These are phyloP conservation scores for Zalaria sp. DNA, from an alignment of 2,329 filamentous ascomycete species.

Conservation along the genomic window DNA sequence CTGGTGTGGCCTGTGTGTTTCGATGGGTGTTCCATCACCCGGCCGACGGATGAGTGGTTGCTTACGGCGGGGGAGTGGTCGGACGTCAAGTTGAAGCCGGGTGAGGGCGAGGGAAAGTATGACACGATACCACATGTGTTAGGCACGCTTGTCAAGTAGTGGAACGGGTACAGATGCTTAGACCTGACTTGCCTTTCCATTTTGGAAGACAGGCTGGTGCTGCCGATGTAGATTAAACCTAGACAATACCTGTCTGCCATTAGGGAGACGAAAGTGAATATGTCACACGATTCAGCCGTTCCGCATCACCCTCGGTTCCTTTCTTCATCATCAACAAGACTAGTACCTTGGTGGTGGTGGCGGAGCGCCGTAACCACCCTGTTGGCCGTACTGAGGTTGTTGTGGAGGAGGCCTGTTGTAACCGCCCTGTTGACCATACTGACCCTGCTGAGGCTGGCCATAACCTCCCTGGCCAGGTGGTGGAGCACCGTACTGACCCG, in stretches of 20 bases:
- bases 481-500: slow-evolving; percentile 10
- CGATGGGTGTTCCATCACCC: slow-evolving; percentile 18
- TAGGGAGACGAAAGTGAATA: too few relatives aligned
- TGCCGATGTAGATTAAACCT: too few relatives aligned
- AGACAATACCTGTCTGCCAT: too few relatives aligned
- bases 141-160: slow-evolving; percentile 19
- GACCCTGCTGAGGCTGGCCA: slow-evolving; percentile 8
- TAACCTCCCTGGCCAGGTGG: slow-evolving; percentile 9
- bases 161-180: too few relatives aligned
- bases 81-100: slow-evolving; percentile 15
- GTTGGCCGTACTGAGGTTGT: slow-evolving; percentile 7
- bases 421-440: slow-evolving; percentile 12
- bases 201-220: too few relatives aligned
- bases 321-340: background rate
- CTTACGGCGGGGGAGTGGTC: slow-evolving; percentile 19
- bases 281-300: too few relatives aligned
- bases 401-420: slow-evolving; percentile 10
- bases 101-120: slow-evolving; percentile 17
- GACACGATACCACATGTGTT: slow-evolving; percentile 20
- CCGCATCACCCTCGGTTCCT: too few relatives aligned
- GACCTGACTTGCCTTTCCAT: too few relatives aligned
- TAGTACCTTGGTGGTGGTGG: slow-evolving; percentile 5
- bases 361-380: slow-evolving; percentile 7
- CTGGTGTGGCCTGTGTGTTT: slow-evolving; percentile 21
- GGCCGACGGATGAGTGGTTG: slow-evolving; percentile 22